A percentile compares a stretch with the other conserved stretches of the same genome.
Evolutionary conservation across 208 protist genomes (phyloP).

Genomic region (Porcisia deanei): DNA sequence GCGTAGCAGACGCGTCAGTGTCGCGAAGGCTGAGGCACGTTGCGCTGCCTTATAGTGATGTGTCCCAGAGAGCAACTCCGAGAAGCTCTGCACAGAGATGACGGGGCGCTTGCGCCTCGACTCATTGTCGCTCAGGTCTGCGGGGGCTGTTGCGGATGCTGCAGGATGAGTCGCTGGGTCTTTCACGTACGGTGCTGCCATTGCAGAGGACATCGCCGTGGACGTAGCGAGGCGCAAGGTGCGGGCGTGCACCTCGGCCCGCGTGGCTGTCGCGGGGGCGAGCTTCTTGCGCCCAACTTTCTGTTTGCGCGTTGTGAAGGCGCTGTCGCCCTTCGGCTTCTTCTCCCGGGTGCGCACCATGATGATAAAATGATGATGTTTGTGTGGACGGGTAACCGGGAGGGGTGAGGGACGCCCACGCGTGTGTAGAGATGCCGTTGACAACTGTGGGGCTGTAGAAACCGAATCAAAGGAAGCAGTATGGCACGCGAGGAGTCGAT

Average conservation of each 20-base stretch:
- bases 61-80: slow-evolving; percentile 51
- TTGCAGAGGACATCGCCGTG: slow-evolving; percentile 32
- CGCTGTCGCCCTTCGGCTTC: slow-evolving; percentile 82
- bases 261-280: slow-evolving; percentile 71
- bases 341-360: slow-evolving; percentile 86
- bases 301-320: slow-evolving; percentile 72
- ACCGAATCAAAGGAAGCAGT: background rate
- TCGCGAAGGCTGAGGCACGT: slow-evolving; percentile 58
- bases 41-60: slow-evolving; percentile 69
- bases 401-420: background rate
- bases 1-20: slow-evolving; percentile 44
- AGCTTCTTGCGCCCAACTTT: slow-evolving; percentile 87
- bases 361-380: background rate
- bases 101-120: slow-evolving; percentile 11
- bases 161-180: slow-evolving; percentile 15
- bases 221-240: slow-evolving; percentile 68
- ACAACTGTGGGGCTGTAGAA: background rate
- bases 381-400: background rate
- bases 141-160: slow-evolving; percentile 14
- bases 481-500: background rate
- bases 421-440: background rate
- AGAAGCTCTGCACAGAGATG: slow-evolving; percentile 37
- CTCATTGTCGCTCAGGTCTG: background rate
- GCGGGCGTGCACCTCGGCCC: slow-evolving; percentile 81
- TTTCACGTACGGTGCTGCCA: slow-evolving; percentile 10